Evolutionary conservation across 2,329 filamentous ascomycete species (phyloP).

Genomic region (Exophiala sideris): DNA sequence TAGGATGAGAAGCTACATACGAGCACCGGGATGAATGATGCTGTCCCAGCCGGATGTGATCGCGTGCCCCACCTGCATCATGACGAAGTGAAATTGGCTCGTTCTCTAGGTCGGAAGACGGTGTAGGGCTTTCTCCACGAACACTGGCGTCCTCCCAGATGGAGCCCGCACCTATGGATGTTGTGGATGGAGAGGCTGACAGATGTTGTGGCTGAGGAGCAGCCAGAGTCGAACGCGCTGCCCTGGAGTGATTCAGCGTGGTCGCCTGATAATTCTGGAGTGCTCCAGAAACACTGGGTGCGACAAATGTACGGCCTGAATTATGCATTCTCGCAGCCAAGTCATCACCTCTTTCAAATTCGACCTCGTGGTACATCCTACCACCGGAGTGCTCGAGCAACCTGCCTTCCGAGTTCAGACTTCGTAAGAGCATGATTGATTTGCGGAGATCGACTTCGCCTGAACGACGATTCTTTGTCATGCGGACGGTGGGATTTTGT

Average conservation of each 20-base stretch:
- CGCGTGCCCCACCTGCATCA: not conserved
- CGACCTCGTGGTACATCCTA: not conserved
- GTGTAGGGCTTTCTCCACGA: slow-evolving; percentile 18
- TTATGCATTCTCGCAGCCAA: not conserved
- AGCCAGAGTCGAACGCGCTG: slow-evolving; percentile 7
- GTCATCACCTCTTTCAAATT: not conserved
- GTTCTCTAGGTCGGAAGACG: not conserved
- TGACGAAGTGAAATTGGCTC: not conserved
- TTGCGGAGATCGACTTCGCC: slow-evolving; percentile 34
- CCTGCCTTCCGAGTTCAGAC: slow-evolving; percentile 27
- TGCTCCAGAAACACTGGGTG: not conserved
- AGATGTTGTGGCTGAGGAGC: slow-evolving; percentile 9
- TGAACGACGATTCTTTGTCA: slow-evolving; percentile 18
- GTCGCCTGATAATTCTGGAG: not conserved
- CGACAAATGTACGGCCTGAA: not conserved
- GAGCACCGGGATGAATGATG: too few species aligned
- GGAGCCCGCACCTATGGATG: slow-evolving; percentile 28
- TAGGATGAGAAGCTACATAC: too few species aligned
- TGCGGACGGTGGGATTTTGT: not conserved
- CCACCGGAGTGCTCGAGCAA: slow-evolving; percentile 12
- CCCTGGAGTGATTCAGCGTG: slow-evolving; percentile 4
- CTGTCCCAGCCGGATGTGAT: not conserved
- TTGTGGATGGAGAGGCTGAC: slow-evolving; percentile 11
- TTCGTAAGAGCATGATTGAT: slow-evolving; percentile 32
- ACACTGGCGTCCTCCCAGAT: slow-evolving; percentile 40